Evolutionary conservation across 306 rosid species (phyloP).

Genomic region (Trichosanthes truncata): DNA sequence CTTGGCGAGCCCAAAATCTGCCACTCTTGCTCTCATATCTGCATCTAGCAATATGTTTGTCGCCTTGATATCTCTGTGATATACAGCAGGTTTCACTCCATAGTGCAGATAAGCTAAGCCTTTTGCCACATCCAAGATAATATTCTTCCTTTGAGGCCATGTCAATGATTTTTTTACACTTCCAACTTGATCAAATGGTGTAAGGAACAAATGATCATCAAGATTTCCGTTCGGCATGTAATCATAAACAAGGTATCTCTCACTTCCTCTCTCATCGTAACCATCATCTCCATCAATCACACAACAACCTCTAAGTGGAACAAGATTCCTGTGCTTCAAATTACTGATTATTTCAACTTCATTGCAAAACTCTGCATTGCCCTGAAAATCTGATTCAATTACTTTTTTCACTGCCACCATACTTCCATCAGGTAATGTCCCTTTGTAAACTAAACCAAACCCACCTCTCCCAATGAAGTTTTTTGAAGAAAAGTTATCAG

Average conservation of each 20-base stretch:
- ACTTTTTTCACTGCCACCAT: constrained; percentile 73
- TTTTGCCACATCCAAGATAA: constrained; percentile 86
- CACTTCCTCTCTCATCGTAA: constrained; percentile 38
- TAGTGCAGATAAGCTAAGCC: constrained; percentile 86
- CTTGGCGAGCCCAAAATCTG: constrained; percentile 90
- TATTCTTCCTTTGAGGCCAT: constrained; percentile 84
- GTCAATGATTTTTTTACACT: constrained; percentile 39
- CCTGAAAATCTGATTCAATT: constrained; percentile 80
- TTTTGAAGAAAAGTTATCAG: constrained; percentile 56
- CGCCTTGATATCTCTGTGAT: constrained; percentile 88
- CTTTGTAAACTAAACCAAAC: constrained; percentile 79
- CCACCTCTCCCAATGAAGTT: constrained; percentile 91
- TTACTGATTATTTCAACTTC: constrained; percentile 96
- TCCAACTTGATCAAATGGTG: constrained; percentile 18
- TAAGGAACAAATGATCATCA: constrained; percentile 52
- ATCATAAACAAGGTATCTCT: constrained; percentile 75
- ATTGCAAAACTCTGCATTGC: constrained; percentile 75
- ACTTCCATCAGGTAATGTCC: constrained; percentile 57
- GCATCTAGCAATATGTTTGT: constrained; percentile 81
- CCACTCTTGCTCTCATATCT: constrained; percentile 88
- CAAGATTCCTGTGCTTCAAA: constrained; percentile 79
- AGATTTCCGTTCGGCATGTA: constrained; percentile 95
- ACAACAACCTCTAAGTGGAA: constrained; percentile 90
- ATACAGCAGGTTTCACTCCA: constrained; percentile 89
- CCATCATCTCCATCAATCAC: constrained; percentile 46